A percentile compares a stretch with the other conserved stretches of the same genome.
Conservation (phyloP, 108 stramenopile species). For the Bacterosira constricta region DNA sequence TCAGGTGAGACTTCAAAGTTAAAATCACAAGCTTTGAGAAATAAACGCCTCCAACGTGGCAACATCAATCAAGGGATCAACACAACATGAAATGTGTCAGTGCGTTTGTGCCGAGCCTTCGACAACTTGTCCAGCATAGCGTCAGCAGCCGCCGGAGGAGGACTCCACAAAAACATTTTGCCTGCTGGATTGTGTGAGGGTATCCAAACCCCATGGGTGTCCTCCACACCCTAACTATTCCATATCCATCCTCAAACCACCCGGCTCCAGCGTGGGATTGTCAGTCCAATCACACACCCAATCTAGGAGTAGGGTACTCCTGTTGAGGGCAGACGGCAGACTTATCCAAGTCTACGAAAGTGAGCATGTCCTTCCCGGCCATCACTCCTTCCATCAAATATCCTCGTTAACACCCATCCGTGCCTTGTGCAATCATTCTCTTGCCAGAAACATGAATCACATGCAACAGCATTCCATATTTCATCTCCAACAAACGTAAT, state of each 20-base stretch:
- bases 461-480: neutral
- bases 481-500: constrained; percentile 5
- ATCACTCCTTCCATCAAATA: constrained; percentile 22
- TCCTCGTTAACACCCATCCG: constrained; percentile 25
- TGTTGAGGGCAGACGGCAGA: neutral
- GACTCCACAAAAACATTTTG: constrained; percentile 1
- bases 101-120: constrained; percentile 40
- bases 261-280: neutral
- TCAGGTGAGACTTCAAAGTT: neutral
- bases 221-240: constrained; percentile 1
- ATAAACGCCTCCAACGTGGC: constrained; percentile 3
- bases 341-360: constrained; percentile 17
- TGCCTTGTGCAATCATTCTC: constrained; percentile 36
- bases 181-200: neutral
- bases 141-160: constrained; percentile 26
- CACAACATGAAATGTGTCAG: constrained; percentile 4
- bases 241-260: constrained; percentile 19
- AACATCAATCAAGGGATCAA: constrained; percentile 5
- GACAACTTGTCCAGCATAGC: constrained; percentile 28
- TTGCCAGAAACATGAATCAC: constrained; percentile 15
- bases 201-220: constrained; percentile 26
- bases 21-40: constrained; percentile 2
- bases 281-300: constrained; percentile 5
- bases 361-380: constrained; percentile 3
- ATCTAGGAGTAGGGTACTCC: neutral